A percentile compares a stretch with the other conserved stretches of the same genome.
Conservation (phyloP, 2,329 filamentous ascomycete species). For the Aspergillus amoenus region DNA sequence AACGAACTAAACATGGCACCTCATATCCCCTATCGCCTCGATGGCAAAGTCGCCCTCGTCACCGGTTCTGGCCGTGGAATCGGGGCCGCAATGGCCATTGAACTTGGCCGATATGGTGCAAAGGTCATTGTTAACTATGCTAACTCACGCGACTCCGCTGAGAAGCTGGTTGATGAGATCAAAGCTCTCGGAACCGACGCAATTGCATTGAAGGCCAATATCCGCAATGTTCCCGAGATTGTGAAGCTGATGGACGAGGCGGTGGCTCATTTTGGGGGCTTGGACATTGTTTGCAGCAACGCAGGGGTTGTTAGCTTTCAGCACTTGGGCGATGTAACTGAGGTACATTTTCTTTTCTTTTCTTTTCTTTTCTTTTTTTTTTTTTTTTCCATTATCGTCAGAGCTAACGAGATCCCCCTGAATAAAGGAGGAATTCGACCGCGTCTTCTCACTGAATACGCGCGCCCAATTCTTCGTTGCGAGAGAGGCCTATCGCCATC, state of each 20-base stretch:
- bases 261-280: constrained; percentile 62
- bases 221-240: constrained; percentile 64
- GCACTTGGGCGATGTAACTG: constrained; percentile 28
- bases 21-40: constrained; percentile 15
- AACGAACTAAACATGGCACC: background rate
- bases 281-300: constrained; percentile 62
- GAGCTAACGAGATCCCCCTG: background rate
- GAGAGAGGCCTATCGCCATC: constrained; percentile 67
- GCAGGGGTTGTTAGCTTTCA: constrained; percentile 40
- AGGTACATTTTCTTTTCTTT: constrained; percentile 20
- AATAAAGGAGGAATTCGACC: constrained; percentile 41
- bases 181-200: constrained; percentile 63
- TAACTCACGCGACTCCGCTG: constrained; percentile 63
- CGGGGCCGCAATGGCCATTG: constrained; percentile 42
- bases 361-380: too few species aligned
- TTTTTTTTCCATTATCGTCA: background rate
- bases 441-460: constrained; percentile 62
- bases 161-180: constrained; percentile 66
- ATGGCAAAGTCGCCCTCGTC: constrained; percentile 40
- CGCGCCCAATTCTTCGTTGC: constrained; percentile 65
- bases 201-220: constrained; percentile 66
- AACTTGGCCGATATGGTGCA: constrained; percentile 41
- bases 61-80: constrained; percentile 42
- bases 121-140: constrained; percentile 47
- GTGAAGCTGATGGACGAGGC: constrained; percentile 63